Conservation (phyloP, 108 stramenopile species). For the Fragilaria radians region DNA sequence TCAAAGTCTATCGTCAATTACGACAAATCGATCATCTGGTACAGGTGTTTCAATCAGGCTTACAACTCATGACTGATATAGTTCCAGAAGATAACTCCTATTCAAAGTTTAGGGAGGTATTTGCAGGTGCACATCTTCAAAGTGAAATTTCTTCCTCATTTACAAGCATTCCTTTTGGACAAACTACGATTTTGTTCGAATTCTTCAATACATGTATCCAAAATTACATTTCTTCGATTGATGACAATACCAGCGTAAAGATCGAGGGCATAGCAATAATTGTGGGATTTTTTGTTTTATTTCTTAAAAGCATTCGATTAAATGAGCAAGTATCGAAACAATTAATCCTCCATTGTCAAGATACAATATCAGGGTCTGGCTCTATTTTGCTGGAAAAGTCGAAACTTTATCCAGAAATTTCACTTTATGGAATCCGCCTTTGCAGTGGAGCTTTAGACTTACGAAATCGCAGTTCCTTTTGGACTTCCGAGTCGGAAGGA, state of each 20-base stretch:
- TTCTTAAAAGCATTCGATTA: slow-evolving; percentile 22
- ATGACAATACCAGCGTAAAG: not conserved
- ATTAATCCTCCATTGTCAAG: slow-evolving; percentile 18
- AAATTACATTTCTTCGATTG: not conserved
- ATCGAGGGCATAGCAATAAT: not conserved
- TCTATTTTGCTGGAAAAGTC: slow-evolving; percentile 3
- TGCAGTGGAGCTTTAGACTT: slow-evolving; percentile 30
- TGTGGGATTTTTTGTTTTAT: slow-evolving; percentile 6
- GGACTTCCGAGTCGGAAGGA: slow-evolving; percentile 12
- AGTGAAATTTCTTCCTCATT: slow-evolving; percentile 11
- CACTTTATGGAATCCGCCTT: slow-evolving; percentile 5
- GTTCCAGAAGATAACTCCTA: not conserved
- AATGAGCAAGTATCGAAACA: slow-evolving; percentile 15
- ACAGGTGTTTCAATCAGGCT: not conserved
- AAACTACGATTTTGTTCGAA: slow-evolving; percentile 31
- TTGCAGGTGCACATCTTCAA: slow-evolving; percentile 1
- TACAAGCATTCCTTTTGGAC: slow-evolving; percentile 26
- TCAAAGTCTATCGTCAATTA: slow-evolving; percentile 37
- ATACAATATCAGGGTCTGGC: slow-evolving; percentile 9
- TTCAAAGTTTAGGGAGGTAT: not conserved
- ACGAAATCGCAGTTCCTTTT: slow-evolving; percentile 35
- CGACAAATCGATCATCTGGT: slow-evolving; percentile 34
- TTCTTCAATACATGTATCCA: slow-evolving; percentile 43
- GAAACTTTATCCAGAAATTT: not conserved
- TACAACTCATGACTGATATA: not conserved